Base-by-base conservation (phyloP, 805 yeast genomes). In the Tetrapisispora fleetii region DNA sequence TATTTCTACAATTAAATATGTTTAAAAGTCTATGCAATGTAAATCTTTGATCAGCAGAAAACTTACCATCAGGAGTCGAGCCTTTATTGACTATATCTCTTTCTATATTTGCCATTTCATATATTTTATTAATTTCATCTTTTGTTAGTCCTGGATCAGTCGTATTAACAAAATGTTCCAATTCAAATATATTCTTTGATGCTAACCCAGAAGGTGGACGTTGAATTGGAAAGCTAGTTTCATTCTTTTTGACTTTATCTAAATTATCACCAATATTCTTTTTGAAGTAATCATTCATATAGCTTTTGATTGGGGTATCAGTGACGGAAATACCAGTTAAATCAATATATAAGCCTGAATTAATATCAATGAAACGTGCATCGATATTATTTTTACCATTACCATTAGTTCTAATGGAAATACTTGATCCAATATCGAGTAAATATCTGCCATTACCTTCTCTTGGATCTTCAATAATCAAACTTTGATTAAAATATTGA, bases 331-430 rank as follows among this genome's bases (percentile, higher is more conserved):
- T 63, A 0, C 80, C 89, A 0, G 91, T 83, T 33, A 83, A 77
- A 60, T 83, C 91, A 47, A 83, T 79, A 56, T 78, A 83, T 46
- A 80, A 64, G 0, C 90, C 91, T 10, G 80, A 72, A 53, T 80
- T 83, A n/a, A 79, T 68, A 59, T 83, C 89, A 48, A 83, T 78
- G 55, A 83, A 80, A 47, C 91, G 66, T 0, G 85, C 89, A 64
- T 81, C 86, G 42, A 83, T 82, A 54, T 79, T 78, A 57, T 81
- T 81, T 28, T 64, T 59, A 1, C 82, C 83, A 54, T 77, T 80
- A 2, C 79, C 84, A 48, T 72, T 73, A 0, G 59, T 62, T 58
- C 90, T 69, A 48, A 74, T 74, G 2, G 85, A 77, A 13, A 80
- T 65, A 18, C 72, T 73, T 16, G 74, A 62, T 4, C 79, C 74